Evolutionary conservation across 352 stramenopile genomes (phyloP).

Genomic region (Globisporangium apiculatum): DNA sequence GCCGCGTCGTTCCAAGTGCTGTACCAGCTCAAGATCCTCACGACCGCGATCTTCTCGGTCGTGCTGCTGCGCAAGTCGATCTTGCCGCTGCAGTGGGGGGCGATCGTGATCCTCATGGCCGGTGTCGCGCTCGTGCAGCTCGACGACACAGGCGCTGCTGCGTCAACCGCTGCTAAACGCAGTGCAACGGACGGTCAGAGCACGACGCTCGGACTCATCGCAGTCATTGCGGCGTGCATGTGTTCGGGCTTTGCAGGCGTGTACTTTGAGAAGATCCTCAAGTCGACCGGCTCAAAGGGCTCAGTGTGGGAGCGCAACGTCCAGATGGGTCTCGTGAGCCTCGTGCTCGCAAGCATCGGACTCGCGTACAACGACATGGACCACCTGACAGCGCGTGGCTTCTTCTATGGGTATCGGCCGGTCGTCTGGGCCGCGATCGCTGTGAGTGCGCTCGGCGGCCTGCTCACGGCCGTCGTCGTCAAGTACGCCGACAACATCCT

Average conservation of each 20-base stretch:
- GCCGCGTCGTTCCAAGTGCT: constrained; percentile 75
- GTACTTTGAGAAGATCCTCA: constrained; percentile 87
- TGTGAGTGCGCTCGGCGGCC: constrained; percentile 59
- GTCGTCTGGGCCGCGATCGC: constrained; percentile 70
- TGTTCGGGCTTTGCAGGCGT: constrained; percentile 81
- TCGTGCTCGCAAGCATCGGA: constrained; percentile 49
- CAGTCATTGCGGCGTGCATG: constrained; percentile 62
- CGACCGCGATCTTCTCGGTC: constrained; percentile 83
- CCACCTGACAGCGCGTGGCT: constrained; percentile 39
- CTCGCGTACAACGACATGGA: constrained; percentile 60
- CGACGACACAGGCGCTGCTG: constrained; percentile 24
- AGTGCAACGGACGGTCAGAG: constrained; percentile 24
- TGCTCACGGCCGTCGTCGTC: constrained; percentile 79
- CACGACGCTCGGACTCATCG: constrained; percentile 59
- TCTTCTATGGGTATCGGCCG: constrained; percentile 81
- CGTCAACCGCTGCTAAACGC: constrained; percentile 5
- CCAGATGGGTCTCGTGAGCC: constrained; percentile 72
- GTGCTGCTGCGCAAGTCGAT: constrained; percentile 63
- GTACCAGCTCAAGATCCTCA: constrained; percentile 87
- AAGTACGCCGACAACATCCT: constrained; percentile 87
- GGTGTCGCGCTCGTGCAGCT: constrained; percentile 75
- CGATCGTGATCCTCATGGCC: constrained; percentile 75
- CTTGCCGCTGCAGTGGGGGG: constrained; percentile 66
- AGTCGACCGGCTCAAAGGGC: constrained; percentile 44
- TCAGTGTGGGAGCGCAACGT: constrained; percentile 81